Base-by-base conservation (phyloP, 139 green algal species). In the Chlamydomonas incerta region DNA sequence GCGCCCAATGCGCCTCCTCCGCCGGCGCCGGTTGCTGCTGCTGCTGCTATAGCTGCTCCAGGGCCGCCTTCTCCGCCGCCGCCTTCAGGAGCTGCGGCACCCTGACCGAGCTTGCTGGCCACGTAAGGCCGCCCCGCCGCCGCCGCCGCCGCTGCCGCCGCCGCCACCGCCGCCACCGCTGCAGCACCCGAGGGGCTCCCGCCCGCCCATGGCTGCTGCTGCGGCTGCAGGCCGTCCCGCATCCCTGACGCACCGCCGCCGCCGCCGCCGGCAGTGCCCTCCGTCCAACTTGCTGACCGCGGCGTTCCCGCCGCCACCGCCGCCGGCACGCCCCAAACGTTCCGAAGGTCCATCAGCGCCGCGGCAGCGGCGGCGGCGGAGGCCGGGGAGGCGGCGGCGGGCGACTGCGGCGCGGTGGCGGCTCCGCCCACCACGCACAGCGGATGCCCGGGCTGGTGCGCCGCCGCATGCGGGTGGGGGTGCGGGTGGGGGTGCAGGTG, bases 91-190 rank as follows among this genome's bases (percentile, higher is more conserved):
- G 14, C 14, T 8, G 57, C 57, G 14, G 17, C 60, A 15, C 60
- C 60, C 31, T 73, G 60, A 10, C 75, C 52, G 26, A 83, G 35
- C 75, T 83, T 83, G 75, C 66, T 83, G 2, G 68, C 75, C 6
- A 72, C 75, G 28, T 83, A 83, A 3, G 75, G 75, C 29, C 75
- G 75, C 0, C 75, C 75, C 35, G 75, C 75, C 8, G 72, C 71
- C 1, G 75, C 75, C 9, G 75, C 75, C 28, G 74, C 74, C 6
- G 75, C 75, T 0, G 62, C 75, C 1, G 60, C 75, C 0, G 74
- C 74, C 29, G 74, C 52, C 8, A 81, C 29, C 57, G 57, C 24
- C 20, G 28, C 55, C 55, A 17, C 73, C 31, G 34, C 10, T 33
- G 74, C 34, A 37, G 58, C 24, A n/a, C 15, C 15, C 57, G 57